Conservation (phyloP, 768 basidiomycete species). For the Pleurotus djamor region DNA sequence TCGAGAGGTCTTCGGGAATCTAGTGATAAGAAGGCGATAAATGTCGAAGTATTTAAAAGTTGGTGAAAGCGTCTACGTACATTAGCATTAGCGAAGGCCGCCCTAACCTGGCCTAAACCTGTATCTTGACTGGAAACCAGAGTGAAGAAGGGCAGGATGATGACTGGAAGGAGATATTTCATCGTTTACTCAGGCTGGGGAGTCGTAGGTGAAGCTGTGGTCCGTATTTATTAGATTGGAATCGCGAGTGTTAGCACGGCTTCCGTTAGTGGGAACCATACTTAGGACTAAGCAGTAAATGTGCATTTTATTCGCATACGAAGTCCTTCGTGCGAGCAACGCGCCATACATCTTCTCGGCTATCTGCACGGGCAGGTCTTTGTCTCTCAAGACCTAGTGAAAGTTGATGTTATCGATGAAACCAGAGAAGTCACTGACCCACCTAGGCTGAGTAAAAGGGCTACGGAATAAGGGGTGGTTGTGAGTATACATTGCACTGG, state of each 20-base stretch:
- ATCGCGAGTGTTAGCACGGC: neutral
- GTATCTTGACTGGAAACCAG: conserved; percentile 24
- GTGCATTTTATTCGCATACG: neutral
- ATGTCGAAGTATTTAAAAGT: neutral
- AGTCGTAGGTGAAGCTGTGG: neutral
- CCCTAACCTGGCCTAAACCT: conserved; percentile 21
- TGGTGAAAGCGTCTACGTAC: conserved; percentile 13
- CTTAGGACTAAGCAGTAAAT: neutral
- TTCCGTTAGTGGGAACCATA: neutral
- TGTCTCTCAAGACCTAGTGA: too few species aligned
- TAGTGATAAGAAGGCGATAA: conserved; percentile 8
- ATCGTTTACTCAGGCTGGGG: neutral
- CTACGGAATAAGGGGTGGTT: too few species aligned
- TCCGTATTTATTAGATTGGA: neutral
- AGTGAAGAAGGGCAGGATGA: neutral
- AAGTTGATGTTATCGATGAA: too few species aligned
- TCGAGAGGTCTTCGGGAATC: conserved; percentile 27
- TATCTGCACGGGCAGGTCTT: too few species aligned
- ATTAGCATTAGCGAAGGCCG: conserved; percentile 24
- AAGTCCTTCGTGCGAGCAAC: neutral
- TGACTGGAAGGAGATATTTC: neutral
- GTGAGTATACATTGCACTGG: too few species aligned
- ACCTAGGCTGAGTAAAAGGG: too few species aligned
- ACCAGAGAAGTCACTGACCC: too few species aligned
- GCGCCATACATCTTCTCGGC: too few species aligned